Conservation (phyloP, 371 early-diverging fungal genomes). For the Saksenaea vasiformis region DNA sequence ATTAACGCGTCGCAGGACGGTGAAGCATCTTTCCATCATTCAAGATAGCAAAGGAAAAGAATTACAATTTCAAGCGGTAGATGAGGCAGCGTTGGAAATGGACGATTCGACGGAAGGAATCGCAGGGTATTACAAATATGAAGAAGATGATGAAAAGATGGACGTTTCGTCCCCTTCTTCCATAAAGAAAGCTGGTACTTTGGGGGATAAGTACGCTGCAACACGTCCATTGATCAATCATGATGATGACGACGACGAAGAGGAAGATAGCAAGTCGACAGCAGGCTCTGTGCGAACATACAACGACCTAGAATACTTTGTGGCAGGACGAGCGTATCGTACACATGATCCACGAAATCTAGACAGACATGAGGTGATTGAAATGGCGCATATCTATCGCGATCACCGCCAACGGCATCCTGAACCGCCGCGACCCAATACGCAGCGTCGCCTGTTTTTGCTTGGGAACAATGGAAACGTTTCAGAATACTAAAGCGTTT, state of each 20-base stretch:
- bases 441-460: not conserved
- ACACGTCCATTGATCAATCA: constrained; percentile 13
- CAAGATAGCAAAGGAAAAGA: constrained; percentile 20
- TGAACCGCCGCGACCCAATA: not conserved
- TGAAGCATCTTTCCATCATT: constrained; percentile 30
- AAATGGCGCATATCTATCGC: constrained; percentile 24
- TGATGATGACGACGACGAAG: not conserved
- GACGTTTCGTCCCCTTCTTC: too few relatives aligned
- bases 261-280: not conserved
- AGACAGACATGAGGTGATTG: constrained; percentile 18
- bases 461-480: constrained; percentile 6
- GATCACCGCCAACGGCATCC: constrained; percentile 16
- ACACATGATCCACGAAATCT: constrained; percentile 18
- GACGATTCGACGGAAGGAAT: constrained; percentile 43
- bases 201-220: constrained; percentile 10
- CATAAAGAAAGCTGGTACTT: not conserved
- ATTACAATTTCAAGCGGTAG: constrained; percentile 37
- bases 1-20: constrained; percentile 38
- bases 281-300: constrained; percentile 8
- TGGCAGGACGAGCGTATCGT: constrained; percentile 22
- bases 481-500: constrained; percentile 6
- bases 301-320: constrained; percentile 24
- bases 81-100: constrained; percentile 33
- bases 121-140: constrained; percentile 39
- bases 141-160: constrained; percentile 23